Conservation (phyloP, 2,329 filamentous ascomycete species). For the Pyricularia grisea region DNA sequence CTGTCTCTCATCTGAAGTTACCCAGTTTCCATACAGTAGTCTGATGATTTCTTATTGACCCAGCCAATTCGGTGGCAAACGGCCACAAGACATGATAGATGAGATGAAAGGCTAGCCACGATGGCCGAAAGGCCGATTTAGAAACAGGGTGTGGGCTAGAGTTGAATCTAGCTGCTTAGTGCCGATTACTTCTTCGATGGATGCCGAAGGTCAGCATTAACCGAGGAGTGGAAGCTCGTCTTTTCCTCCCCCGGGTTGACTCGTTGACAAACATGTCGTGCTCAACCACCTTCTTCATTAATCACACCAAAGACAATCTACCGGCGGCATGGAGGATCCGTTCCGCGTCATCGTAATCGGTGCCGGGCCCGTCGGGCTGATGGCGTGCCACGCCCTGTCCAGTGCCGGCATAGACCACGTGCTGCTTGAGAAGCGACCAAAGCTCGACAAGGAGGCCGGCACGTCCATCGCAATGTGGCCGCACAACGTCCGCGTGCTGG, state of each 20-base stretch:
- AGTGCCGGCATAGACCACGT: conserved; percentile 31
- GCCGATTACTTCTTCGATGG: neutral
- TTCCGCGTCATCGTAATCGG: neutral
- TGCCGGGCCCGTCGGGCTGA: neutral
- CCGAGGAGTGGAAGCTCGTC: neutral
- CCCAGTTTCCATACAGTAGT: neutral
- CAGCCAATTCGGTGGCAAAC: neutral
- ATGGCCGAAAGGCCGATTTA: neutral
- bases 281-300: neutral
- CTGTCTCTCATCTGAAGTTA: neutral
- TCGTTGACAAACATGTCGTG: neutral
- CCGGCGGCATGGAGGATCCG: neutral
- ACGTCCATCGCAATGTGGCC: conserved; percentile 29
- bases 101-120: neutral
- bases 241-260: neutral
- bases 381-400: neutral
- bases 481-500: conserved; percentile 32
- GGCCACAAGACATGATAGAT: neutral
- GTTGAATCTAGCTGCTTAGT: neutral
- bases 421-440: conserved; percentile 31
- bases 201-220: neutral
- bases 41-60: neutral
- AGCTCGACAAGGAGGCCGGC: conserved; percentile 34
- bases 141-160: neutral
- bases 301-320: neutral